Evolutionary conservation across 257 asterid genomes (phyloP), one percentile per base, ranked within the genome.

Genomic region (Thymus quinquecostatus): DNA sequence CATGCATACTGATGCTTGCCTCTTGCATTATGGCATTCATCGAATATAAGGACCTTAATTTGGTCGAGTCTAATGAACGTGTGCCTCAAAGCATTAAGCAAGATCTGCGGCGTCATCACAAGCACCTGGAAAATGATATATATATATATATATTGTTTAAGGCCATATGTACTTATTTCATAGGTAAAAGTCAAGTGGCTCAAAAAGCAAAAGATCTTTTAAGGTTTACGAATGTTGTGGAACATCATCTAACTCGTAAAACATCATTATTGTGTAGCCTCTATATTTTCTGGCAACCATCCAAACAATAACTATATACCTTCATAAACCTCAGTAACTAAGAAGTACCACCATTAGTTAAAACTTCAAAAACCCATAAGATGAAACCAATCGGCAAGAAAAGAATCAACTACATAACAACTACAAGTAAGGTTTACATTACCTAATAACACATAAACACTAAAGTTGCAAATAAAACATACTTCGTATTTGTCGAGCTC

Each of bases 1-100:
- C 86, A 71, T 3, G 95, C 86, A 60, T 88, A 92, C 0, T 82
- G 79, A 59, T 85, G 84, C 28, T 76, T 87, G 78, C 96, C 91
- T 77, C 87, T 82, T 11, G 98, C 96, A 59, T 92, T 80, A 71
- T 92, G 96, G 71, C 96, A 93, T 82, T 93, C 98, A 70, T 93
- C 97, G 56, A 90, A 91, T 69, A 91, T 82, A 41, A 93, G 77
- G 78, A 87, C 92, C 77, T 86, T 91, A 40, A 93, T 86, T 75
- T 75, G 80, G 21, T 83, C 82, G 48, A 93, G 77, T 29, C 77
- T 80, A 72, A 93, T 5, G 71, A 77, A 87, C 54, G 80, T 74
- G 60, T 78, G 89, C 86, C 96, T 85, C 90, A 91, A 79, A 34
- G 96, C 97, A 74, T 79, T 69, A 49, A 91, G 92, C 82, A 93